Evolutionary conservation across 768 basidiomycete species (phyloP).

Genomic region (Podaxis rugospora): DNA sequence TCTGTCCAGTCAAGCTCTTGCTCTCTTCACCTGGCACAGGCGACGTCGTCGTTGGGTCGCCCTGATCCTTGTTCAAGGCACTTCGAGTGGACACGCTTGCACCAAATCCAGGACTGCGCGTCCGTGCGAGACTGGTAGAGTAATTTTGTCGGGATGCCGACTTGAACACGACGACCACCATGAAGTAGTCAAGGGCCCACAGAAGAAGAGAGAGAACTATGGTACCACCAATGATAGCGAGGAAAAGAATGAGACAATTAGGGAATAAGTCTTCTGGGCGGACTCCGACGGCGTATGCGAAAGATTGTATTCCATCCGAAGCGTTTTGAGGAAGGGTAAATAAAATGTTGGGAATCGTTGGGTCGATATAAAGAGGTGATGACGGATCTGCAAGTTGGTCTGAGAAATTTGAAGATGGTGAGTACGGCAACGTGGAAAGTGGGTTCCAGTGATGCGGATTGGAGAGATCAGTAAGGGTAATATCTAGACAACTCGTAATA

Average conservation of each 20-base stretch:
- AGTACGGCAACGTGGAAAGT: conserved; percentile 48
- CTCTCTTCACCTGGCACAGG: conserved; percentile 8
- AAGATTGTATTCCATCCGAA: conserved; percentile 71
- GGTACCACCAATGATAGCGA: conserved; percentile 71
- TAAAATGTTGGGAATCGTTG: conserved; percentile 62
- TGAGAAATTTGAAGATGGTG: conserved; percentile 66
- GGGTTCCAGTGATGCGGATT: conserved; percentile 62
- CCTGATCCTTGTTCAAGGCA: conserved; percentile 40
- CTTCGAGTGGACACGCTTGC: conserved; percentile 13
- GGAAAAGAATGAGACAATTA: conserved; percentile 79
- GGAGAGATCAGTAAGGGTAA: conserved; percentile 57
- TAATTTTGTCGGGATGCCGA: conserved; percentile 14
- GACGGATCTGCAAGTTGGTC: conserved; percentile 65
- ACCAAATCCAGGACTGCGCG: conserved; percentile 33
- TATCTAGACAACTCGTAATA: conserved; percentile 42
- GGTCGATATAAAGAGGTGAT: conserved; percentile 78
- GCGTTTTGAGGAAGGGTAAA: conserved; percentile 63
- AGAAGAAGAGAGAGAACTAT: conserved; percentile 64
- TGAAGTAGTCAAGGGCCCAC: conserved; percentile 65
- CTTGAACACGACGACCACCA: conserved; percentile 17
- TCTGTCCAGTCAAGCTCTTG: conserved; percentile 9
- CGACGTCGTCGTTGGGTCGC: conserved; percentile 4
- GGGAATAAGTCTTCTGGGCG: conserved; percentile 79
- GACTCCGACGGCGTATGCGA: conserved; percentile 81
- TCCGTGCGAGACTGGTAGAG: conserved; percentile 21